Base-by-base conservation (phyloP, 352 stramenopile species). In the Globisporangium carolinianum region DNA sequence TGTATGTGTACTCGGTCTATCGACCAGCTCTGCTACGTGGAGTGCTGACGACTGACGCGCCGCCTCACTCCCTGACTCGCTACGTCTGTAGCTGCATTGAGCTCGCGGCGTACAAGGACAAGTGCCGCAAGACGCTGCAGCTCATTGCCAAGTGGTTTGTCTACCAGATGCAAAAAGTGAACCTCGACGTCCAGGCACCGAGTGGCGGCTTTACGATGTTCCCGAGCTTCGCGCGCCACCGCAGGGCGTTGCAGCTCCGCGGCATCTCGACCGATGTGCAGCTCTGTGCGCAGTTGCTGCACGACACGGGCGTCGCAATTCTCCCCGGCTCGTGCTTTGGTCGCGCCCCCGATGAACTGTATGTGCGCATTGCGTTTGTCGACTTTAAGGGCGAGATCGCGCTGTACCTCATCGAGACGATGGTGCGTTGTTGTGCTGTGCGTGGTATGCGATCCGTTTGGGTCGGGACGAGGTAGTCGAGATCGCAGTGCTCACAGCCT, bases 311-410 rank as follows among this genome's bases (percentile, higher is more conserved):
- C 14, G 86, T 95, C 12, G 86, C 86, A 47, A 87, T 95, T 49
- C 67, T 95, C 8, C 86, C 86, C 1, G 86, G 86, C 15, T 94
- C 86, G 6, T 86, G 73, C 37, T 95, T 95, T 57, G 86, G 86
- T 11, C 79, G 86, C n/a, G 69, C 67, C 9, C 74, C 79, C 1
- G 66, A 86, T 15, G 85, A 95, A 58, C 74, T 94, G 39, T 91
- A 87, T 52, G 83, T 78, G 32, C 83, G 86, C 0, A 71, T 95
- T 41, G 86, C 86, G 6, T 94, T 91, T 56, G 86, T 95, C 2
- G 86, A 94, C 61, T 95, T 95, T 53, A 92, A 94, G 60, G 86
- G 86, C 53, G 86, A 93, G 32, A 80, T 94, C 47, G 83, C 86
- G 15, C 68, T 95, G 49, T 95, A 95, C 51, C 60, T 93, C 1